phyloP scores from a whole-genome alignment of 345 rosid species.

The Rubroshorea leprosula region DNA sequence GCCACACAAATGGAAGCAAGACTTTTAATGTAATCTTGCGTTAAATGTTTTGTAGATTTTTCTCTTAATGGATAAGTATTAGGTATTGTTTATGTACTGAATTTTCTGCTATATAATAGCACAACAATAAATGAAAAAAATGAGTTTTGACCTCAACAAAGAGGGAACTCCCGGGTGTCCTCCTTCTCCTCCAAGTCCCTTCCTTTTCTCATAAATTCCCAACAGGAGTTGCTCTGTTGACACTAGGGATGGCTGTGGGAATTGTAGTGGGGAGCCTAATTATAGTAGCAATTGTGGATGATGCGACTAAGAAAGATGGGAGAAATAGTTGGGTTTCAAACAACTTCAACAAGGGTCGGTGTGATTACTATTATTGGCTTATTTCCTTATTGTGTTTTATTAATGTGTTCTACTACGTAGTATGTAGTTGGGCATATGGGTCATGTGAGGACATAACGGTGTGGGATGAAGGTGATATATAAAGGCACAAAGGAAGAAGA shows the following conservation, averaged over 20 bases:
- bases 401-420: constrained; percentile 37
- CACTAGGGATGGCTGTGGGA: constrained; percentile 32
- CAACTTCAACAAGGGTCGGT: constrained; percentile 38
- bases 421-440: constrained; percentile 37
- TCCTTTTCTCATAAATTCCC: too few relatives aligned
- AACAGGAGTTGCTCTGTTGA: constrained; percentile 30
- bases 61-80: too few relatives aligned
- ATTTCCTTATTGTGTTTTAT: constrained; percentile 25
- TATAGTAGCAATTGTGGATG: constrained; percentile 22
- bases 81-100: too few relatives aligned
- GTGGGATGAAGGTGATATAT: constrained; percentile 28
- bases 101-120: too few relatives aligned
- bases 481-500: neutral
- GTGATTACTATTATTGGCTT: constrained; percentile 55
- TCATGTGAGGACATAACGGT: constrained; percentile 17
- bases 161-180: too few relatives aligned
- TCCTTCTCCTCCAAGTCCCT: too few relatives aligned
- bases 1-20: too few relatives aligned
- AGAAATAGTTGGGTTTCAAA: constrained; percentile 38
- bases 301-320: constrained; percentile 17
- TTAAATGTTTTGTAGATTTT: too few relatives aligned
- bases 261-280: constrained; percentile 33
- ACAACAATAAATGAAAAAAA: too few relatives aligned
- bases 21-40: too few relatives aligned
- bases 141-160: too few relatives aligned